Base-by-base conservation (phyloP, 345 rosid species). In the Brassica carinata region DNA sequence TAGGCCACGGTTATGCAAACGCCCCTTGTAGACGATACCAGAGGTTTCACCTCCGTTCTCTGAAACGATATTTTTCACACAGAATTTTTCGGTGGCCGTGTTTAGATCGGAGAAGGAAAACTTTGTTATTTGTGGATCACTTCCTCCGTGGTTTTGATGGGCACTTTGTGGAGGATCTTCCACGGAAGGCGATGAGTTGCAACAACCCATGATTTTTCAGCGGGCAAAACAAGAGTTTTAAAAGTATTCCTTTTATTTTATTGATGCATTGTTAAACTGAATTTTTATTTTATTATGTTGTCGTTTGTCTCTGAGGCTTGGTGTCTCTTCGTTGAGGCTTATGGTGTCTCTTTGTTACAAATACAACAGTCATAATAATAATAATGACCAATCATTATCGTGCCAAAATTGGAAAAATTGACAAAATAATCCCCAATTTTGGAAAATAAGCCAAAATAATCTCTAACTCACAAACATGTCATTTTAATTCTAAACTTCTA, bases 141-240 rank as follows among this genome's bases (percentile, higher is more conserved):
- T 79, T 74, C 51, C 80, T 19, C 29, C n/a, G 7, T 43, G 55
- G 77, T 45, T 77, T 9, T 45, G 72, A 2, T 87, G 84, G 36
- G 71, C 70, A 17, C 38, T 8, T 0, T 26, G 36, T 14, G 55
- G 83, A 57, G 67, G 83, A 62, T 84, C 84, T 72, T 75, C 85
- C 23, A 80, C 51, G 63, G 81, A 48, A 68, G 84, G 51, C 51
- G 51, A 89, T 53, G 97, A 92, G 75, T 15, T 81, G 69, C 95
- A 90, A 79, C 97, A 92, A 45, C 97, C 97, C 97, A 92, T 92
- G 67, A 74, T 78, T 59, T 48, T 48, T 68, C 62, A 10, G 57
- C 79, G 33, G 31, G 31, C 70, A 11, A 68, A 62, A 69, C 3
- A 11, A 59, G 34, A 23, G 72, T 7, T 59, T 73, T 68, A 31